Base-by-base conservation (phyloP, 495 filamentous ascomycete species). In the Parathielavia appendiculata region DNA sequence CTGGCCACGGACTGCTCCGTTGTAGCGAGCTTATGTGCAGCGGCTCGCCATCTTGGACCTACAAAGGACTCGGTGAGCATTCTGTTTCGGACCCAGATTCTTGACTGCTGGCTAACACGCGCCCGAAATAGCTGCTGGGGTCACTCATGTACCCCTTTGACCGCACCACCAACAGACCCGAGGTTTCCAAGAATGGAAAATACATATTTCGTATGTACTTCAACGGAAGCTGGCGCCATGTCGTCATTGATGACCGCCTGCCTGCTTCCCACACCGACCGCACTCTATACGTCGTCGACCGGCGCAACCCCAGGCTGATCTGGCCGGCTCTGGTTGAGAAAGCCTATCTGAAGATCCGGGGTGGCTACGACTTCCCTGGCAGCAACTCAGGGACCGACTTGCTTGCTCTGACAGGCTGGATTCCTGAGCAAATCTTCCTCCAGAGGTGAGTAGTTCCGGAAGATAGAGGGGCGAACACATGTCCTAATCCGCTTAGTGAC, bases 281-380 rank as follows among this genome's bases (percentile, higher is more conserved):
- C 38, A 81, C 84, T 4, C 77, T 97, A 1, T 88, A 95, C 71
- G 90, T 97, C n/a, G 80, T 92, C 40, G 92, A 97, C 65, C 82
- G 91, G 22, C 86, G 86, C 32, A 87, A 95, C 60, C 84, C 87
- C 12, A 71, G 69, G 17, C 77, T 92, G 39, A 68, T 96, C 20
- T 97, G 90, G 89, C 93, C 92, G n/a, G 91, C 93, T 23, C 74
- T 99, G 30, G 75, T 97, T 36, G 93, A 99, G 71, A 99, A 99
- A 67, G 93, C 93, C 4, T 99, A 97, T 60, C 75, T 99, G n/a
- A 99, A 97, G 73, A 81, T 97, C 9, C 82, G 91, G 20, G 95
- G 95, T 35, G 95, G 93, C 35, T 99, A 99, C 70, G 90, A 97
- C 62, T 97, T 99, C 63, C 93, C 93, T 2, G 93, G 93, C n/a